A percentile compares a stretch with the other conserved stretches of the same genome.
Evolutionary conservation across 169 alveolate species (phyloP).

Genomic region (Perkinsus olseni): DNA sequence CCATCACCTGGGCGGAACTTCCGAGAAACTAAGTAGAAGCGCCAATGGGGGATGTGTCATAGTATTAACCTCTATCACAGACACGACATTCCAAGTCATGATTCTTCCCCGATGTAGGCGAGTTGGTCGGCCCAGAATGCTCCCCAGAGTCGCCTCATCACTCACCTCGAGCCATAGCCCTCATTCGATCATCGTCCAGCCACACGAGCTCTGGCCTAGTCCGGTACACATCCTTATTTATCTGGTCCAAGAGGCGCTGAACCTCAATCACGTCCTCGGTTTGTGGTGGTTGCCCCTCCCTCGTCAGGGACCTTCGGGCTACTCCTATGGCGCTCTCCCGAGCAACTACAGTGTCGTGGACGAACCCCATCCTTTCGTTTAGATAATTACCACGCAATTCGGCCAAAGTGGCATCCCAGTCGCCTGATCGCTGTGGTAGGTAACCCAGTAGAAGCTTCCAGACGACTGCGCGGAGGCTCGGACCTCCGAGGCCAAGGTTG

Average conservation of each 20-base stretch:
- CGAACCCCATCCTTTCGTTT: neutral
- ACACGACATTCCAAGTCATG: neutral
- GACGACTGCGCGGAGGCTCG: conserved; percentile 13
- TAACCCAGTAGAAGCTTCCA: conserved; percentile 40
- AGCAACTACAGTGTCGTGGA: neutral
- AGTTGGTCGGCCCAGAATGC: neutral
- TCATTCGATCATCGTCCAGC: conserved; percentile 16
- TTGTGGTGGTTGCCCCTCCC: too few species aligned
- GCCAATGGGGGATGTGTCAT: neutral
- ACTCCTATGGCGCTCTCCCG: neutral
- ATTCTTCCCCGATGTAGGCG: neutral
- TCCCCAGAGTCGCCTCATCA: neutral
- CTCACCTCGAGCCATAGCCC: neutral
- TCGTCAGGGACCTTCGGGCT: neutral
- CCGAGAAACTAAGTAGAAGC: neutral
- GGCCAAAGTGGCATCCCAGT: conserved; percentile 17
- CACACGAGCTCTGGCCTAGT: conserved; percentile 39
- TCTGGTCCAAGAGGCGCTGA: conserved; percentile 19
- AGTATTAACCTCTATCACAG: neutral
- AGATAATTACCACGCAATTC: neutral
- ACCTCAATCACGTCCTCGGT: neutral
- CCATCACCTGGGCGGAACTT: neutral
- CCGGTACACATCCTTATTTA: conserved; percentile 35
- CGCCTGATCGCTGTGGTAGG: conserved; percentile 18
- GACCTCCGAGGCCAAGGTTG: neutral